phyloP scores from a whole-genome alignment of 2,329 filamentous ascomycete species.

The Phaeosphaeriaceae sp. region DNA sequence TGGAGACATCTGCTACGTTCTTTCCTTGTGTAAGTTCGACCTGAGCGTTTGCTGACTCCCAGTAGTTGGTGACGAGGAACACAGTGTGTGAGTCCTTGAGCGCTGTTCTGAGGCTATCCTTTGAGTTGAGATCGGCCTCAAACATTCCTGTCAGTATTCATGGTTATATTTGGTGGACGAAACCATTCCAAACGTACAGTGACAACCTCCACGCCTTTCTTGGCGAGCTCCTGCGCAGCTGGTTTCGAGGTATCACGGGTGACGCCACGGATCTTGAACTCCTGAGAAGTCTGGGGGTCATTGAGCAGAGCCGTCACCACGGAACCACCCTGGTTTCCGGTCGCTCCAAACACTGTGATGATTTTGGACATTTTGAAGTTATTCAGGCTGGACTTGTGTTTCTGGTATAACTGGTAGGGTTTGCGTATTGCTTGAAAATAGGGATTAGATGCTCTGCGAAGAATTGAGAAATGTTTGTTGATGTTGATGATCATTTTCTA shows the following conservation, averaged over 20 bases:
- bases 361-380: slow-evolving; percentile 31
- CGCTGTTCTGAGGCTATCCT: slow-evolving; percentile 51
- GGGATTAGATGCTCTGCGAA: background rate
- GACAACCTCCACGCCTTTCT: slow-evolving; percentile 29
- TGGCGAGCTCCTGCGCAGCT: slow-evolving; percentile 23
- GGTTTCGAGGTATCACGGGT: slow-evolving; percentile 53
- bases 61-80: slow-evolving; percentile 56
- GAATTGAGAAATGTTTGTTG: slow-evolving; percentile 2
- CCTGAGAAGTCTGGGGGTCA: slow-evolving; percentile 53
- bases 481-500: background rate
- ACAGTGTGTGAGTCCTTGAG: slow-evolving; percentile 57
- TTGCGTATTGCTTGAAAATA: background rate
- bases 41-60: slow-evolving; percentile 17
- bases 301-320: slow-evolving; percentile 57
- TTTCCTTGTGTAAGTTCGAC: slow-evolving; percentile 30
- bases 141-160: slow-evolving; percentile 34
- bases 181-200: slow-evolving; percentile 12
- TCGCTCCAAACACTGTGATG: slow-evolving; percentile 59
- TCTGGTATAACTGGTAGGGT: background rate
- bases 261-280: slow-evolving; percentile 60
- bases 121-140: slow-evolving; percentile 53
- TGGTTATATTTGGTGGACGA: too few relatives aligned
- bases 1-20: slow-evolving; percentile 25
- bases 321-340: slow-evolving; percentile 61
- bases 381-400: background rate